phyloP scores from a whole-genome alignment of 2,329 filamentous ascomycete species.

The Chalaropsis ovoidea region DNA sequence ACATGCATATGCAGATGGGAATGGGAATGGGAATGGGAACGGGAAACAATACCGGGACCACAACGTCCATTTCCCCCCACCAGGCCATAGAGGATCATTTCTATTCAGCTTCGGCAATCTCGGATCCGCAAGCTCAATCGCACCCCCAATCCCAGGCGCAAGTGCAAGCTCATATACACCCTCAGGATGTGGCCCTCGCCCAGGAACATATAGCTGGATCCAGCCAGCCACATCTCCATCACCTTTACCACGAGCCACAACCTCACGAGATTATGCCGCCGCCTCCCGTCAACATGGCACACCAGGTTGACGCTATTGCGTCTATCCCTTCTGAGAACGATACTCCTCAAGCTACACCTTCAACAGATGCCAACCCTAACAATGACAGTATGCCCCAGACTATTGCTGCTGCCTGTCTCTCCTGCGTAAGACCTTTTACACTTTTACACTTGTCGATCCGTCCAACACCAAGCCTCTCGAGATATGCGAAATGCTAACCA shows the following conservation, averaged over 20 bases:
- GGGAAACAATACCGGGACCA: not conserved
- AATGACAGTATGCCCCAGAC: constrained; percentile 24
- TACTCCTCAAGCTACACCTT: not conserved
- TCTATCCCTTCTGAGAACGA: constrained; percentile 7
- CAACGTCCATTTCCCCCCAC: not conserved
- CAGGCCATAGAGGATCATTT: not conserved
- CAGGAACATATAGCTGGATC: constrained; percentile 1
- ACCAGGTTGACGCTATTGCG: not conserved
- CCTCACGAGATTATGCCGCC: constrained; percentile 1
- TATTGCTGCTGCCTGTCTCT: constrained; percentile 45
- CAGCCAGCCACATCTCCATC: not conserved
- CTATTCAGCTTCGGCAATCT: not conserved
- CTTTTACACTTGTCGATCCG: not conserved
- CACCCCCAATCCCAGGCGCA: not conserved
- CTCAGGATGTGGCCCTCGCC: not conserved
- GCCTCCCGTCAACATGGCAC: not conserved
- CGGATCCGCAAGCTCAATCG: not conserved
- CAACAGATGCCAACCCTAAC: constrained; percentile 1
- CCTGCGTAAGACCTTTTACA: constrained; percentile 39
- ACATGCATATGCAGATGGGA: not conserved
- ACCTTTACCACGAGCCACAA: not conserved
- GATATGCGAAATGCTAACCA: not conserved
- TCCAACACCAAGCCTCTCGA: not conserved
- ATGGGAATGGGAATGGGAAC: not conserved
- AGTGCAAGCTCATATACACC: not conserved